A percentile compares a stretch with the other conserved stretches of the same genome.
These are phyloP conservation scores for Alternaria solani DNA, from an alignment of 2,329 filamentous ascomycete species.

Conservation along the genomic window DNA sequence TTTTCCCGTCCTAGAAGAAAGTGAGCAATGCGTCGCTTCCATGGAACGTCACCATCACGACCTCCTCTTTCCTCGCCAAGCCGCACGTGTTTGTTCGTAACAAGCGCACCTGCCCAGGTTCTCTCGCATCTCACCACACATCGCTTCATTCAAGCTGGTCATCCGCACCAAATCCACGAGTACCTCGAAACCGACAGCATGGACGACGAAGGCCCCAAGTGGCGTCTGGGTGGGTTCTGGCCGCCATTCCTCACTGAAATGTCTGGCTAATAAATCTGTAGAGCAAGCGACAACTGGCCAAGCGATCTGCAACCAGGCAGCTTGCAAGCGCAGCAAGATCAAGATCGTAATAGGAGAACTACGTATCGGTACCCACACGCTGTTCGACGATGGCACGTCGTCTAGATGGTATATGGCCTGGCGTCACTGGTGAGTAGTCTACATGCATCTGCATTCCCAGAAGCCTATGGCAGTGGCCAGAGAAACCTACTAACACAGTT, in stretches of 20 bases:
- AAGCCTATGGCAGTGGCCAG: no score
- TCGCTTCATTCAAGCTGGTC: no score
- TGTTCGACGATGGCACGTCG: slow-evolving; percentile 66
- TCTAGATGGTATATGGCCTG: slow-evolving; percentile 68
- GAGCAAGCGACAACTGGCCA: slow-evolving; percentile 19
- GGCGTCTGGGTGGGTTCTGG: slow-evolving; percentile 18
- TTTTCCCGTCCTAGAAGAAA: background rate
- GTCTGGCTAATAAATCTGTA: background rate
- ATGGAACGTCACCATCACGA: background rate
- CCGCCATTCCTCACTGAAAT: background rate
- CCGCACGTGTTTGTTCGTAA: background rate
- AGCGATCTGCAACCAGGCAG: slow-evolving; percentile 67
- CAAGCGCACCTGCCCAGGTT: background rate
- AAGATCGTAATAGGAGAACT: slow-evolving; percentile 77
- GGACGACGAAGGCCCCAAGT: slow-evolving; percentile 22
- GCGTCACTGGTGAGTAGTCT: slow-evolving; percentile 78
- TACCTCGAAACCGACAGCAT: background rate
- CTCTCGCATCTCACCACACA: background rate
- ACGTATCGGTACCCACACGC: slow-evolving; percentile 69
- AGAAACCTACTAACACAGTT: background rate
- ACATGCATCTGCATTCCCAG: background rate
- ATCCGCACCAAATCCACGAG: background rate
- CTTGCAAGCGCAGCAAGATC: slow-evolving; percentile 71
- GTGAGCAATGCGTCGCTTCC: no score
- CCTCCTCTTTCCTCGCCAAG: slow-evolving; percentile 10